phyloP scores from a whole-genome alignment of 306 rosid genomes.

The Fagus crenata region DNA sequence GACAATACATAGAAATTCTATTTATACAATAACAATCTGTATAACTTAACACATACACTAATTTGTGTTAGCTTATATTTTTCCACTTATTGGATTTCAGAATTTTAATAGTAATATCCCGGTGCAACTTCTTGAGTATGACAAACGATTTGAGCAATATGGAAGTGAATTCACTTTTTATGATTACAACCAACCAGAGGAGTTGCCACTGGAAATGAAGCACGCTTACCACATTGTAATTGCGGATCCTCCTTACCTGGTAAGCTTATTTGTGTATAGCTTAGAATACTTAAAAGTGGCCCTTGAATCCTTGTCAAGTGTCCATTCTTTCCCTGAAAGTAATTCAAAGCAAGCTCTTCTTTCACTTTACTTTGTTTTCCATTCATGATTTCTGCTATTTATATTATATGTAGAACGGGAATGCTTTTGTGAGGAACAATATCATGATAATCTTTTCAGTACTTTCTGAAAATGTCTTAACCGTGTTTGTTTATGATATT shows the following conservation, averaged over 20 bases:
- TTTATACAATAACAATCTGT: too few relatives aligned
- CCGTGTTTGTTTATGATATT: too few relatives aligned
- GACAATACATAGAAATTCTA: too few relatives aligned
- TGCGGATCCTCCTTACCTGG: slow-evolving; percentile 97
- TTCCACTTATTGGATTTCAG: slow-evolving; percentile 35
- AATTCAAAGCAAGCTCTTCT: background rate
- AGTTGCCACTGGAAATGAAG: slow-evolving; percentile 66
- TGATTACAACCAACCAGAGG: slow-evolving; percentile 82
- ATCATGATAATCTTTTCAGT: too few relatives aligned
- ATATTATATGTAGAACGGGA: too few relatives aligned
- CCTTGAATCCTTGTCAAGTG: background rate
- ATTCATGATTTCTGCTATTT: background rate
- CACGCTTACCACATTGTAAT: slow-evolving; percentile 57
- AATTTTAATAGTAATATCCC: slow-evolving; percentile 45
- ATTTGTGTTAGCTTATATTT: slow-evolving; percentile 12
- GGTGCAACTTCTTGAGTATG: slow-evolving; percentile 75
- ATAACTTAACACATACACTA: background rate
- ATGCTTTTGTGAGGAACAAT: too few relatives aligned
- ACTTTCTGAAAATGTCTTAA: too few relatives aligned
- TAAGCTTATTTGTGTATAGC: slow-evolving; percentile 40
- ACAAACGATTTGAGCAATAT: slow-evolving; percentile 78
- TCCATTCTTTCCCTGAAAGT: background rate
- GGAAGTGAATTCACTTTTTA: slow-evolving; percentile 79
- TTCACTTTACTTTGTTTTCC: background rate
- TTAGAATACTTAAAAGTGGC: background rate